phyloP scores from a whole-genome alignment of 2,329 filamentous ascomycete species.

The Endoconidiophora laricicola region DNA sequence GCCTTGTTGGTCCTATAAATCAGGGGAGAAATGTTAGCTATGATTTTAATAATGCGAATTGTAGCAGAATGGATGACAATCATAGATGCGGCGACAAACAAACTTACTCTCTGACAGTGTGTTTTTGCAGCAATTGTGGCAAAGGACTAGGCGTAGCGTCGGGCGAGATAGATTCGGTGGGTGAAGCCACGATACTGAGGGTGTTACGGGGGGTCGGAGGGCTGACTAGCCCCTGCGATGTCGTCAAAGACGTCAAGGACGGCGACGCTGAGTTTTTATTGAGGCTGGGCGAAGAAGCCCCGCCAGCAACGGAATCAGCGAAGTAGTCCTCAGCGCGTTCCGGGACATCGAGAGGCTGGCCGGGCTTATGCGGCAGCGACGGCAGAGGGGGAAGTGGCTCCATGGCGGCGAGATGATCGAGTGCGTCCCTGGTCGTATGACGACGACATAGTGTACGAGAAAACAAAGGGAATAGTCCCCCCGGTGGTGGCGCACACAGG shows the following conservation, averaged over 20 bases:
- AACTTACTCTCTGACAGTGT: constrained; percentile 61
- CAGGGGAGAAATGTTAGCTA: neutral
- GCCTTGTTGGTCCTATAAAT: constrained; percentile 62
- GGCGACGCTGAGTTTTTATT: constrained; percentile 1
- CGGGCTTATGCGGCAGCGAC: constrained; percentile 13
- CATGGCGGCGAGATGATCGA: constrained; percentile 12
- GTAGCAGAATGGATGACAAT: neutral
- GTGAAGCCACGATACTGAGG: constrained; percentile 24
- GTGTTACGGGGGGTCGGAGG: constrained; percentile 9
- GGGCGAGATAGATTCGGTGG: constrained; percentile 38
- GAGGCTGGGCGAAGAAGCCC: neutral
- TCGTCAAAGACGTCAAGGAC: constrained; percentile 3
- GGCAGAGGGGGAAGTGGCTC: constrained; percentile 13
- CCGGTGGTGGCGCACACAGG: constrained; percentile 9
- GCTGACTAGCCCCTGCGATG: constrained; percentile 8
- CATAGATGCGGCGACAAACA: neutral
- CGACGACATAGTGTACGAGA: constrained; percentile 12
- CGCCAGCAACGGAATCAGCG: constrained; percentile 1
- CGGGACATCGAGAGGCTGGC: constrained; percentile 11
- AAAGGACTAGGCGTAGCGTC: constrained; percentile 36
- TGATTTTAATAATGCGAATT: neutral
- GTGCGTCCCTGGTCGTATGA: constrained; percentile 13
- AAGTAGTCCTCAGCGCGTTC: neutral
- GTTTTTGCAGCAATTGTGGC: constrained; percentile 53
- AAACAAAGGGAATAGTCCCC: constrained; percentile 8